Base-by-base conservation (phyloP, 163 green algal genomes). In the Chlamydomonas reinhardtii region DNA sequence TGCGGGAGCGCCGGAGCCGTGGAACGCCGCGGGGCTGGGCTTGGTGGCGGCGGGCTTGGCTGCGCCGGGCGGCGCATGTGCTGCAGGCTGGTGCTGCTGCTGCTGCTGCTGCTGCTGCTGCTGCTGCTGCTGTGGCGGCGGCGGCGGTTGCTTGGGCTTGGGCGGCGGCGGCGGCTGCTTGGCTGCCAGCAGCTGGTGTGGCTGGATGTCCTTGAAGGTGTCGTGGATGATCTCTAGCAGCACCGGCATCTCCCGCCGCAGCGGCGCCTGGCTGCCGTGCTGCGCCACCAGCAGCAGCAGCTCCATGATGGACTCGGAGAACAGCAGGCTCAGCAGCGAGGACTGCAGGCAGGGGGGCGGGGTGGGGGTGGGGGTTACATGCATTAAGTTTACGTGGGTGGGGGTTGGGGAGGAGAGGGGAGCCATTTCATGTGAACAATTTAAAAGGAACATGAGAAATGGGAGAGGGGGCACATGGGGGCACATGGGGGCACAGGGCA, bases 151-250 rank as follows among this genome's bases (percentile, higher is more conserved):
- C 35, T 54, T 74, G 69, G 32, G 69, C 27, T 15, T 2, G 0
- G 59, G 79, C 17, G 52, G 39, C 11, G 71, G 61, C 39, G 65
- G 82, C 72, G 82, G 72, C 29, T 31, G 15, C 61, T 62, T 74
- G 6, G 82, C 82, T 6, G 56, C 82, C 27, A 82, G n/a, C 11
- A 82, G 72, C 31, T 74, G 65, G 9, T 82, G 24, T 16, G 82
- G 72, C 0, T 73, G 69, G 29, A 76, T 52, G n/a, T 52, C 59
- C 0, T 73, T 37, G 61, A 96, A 95, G 35, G 98, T 76, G 52
- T 93, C 83, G 27, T 91, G 64, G 83, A 98, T 91, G 54, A 97
- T 90, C 81, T 97, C 91, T 68, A 98, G 90, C 72, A 98, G 88
- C 65, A 98, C 89, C 9, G 92, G 79, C 14, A 92, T 90, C 71